Evolutionary conservation across 2,329 filamentous ascomycete genomes (phyloP).

Genomic region (Ascochyta lentis): DNA sequence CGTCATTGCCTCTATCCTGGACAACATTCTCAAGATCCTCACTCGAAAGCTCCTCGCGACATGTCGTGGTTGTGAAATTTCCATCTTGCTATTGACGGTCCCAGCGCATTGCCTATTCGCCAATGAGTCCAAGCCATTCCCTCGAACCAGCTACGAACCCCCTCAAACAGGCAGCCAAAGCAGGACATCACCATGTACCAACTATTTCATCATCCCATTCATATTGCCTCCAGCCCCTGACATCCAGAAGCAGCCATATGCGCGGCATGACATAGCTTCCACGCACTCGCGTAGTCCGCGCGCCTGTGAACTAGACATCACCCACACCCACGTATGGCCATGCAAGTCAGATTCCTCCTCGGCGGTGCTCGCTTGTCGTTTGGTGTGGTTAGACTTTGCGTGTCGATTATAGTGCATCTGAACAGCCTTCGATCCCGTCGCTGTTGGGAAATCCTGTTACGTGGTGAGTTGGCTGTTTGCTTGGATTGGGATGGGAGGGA

Average conservation of each 20-base stretch:
- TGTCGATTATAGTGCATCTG: background rate
- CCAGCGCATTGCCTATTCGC: too few relatives aligned
- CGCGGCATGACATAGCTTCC: conserved; percentile 1
- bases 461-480: background rate
- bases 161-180: too few relatives aligned
- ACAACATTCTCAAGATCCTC: background rate
- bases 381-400: background rate
- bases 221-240: background rate
- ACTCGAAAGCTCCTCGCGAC: too few relatives aligned
- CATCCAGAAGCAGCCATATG: background rate
- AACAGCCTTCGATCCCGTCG: background rate
- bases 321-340: background rate
- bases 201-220: background rate
- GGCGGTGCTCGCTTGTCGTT: background rate
- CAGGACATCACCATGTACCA: background rate
- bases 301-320: background rate
- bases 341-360: background rate
- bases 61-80: too few relatives aligned
- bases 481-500: background rate
- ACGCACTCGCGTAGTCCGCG: background rate
- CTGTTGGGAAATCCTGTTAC: background rate
- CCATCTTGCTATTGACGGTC: too few relatives aligned
- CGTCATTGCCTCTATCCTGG: background rate
- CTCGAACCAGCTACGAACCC: too few relatives aligned
- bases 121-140: too few relatives aligned